Evolutionary conservation across 106 monocot genomes (phyloP).

Genomic region (Phalaenopsis aphrodite): DNA sequence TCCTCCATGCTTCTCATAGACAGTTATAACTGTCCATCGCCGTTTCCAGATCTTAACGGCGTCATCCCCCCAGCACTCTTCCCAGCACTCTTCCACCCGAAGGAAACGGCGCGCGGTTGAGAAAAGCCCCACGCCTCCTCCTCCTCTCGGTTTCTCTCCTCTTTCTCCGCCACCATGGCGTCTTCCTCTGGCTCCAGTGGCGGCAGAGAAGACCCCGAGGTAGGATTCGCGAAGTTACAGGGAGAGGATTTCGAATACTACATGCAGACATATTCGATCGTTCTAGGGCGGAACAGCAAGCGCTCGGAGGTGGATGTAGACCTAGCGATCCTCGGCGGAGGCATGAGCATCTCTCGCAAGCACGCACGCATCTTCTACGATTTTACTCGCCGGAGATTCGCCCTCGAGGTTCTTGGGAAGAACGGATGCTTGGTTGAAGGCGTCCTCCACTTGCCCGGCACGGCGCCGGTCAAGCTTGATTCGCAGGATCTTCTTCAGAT

Average conservation of each 20-base stretch:
- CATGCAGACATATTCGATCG: constrained; percentile 96
- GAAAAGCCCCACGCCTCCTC: not conserved
- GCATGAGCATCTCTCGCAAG: constrained; percentile 81
- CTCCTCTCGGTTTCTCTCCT: not conserved
- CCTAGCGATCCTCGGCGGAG: constrained; percentile 68
- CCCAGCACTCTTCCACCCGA: not conserved
- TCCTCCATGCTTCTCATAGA: not conserved
- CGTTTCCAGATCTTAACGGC: not conserved
- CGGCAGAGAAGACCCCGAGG: constrained; percentile 37
- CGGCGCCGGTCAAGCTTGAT: constrained; percentile 82
- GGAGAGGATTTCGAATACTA: constrained; percentile 94
- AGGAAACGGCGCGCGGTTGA: not conserved
- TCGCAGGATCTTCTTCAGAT: constrained; percentile 92
- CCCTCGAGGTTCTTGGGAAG: constrained; percentile 87
- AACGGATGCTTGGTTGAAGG: constrained; percentile 95
- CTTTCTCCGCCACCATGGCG: not conserved
- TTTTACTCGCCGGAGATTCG: constrained; percentile 66
- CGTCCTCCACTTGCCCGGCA: constrained; percentile 71
- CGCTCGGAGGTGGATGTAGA: constrained; percentile 74
- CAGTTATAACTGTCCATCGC: constrained; percentile 1
- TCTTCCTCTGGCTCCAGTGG: not conserved
- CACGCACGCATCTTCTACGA: constrained; percentile 95
- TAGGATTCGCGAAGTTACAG: constrained; percentile 90
- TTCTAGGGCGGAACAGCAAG: constrained; percentile 85
- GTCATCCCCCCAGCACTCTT: not conserved